phyloP scores from a whole-genome alignment of 164 flowering plant species.

The Stephania cephalantha region DNA sequence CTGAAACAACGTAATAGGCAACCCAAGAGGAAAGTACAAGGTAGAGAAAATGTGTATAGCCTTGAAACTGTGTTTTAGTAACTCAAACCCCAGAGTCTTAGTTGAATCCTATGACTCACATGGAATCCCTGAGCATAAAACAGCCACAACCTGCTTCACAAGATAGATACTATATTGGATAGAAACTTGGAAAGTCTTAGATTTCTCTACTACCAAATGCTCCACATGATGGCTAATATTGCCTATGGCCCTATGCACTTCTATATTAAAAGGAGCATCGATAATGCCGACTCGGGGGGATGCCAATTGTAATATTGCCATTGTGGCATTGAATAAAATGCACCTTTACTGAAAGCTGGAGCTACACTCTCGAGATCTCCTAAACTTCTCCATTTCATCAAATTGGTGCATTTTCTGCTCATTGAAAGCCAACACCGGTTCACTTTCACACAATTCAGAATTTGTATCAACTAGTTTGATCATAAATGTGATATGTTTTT shows the following conservation, averaged over 20 bases:
- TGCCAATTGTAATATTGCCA: not conserved
- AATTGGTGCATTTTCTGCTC: not conserved
- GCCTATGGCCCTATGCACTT: too few species aligned
- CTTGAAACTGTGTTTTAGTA: not conserved
- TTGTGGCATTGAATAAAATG: not conserved
- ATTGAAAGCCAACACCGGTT: not conserved
- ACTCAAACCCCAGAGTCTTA: not conserved
- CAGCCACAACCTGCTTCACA: not conserved
- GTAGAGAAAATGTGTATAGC: not conserved
- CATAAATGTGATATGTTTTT: too few species aligned
- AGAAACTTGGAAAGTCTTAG: not conserved
- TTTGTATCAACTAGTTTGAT: not conserved
- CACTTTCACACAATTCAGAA: not conserved
- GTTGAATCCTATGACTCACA: not conserved
- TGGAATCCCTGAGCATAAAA: not conserved
- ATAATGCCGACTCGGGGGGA: not conserved
- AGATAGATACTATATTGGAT: not conserved
- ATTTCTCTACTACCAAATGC: not conserved
- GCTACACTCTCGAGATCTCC: not conserved
- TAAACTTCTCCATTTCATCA: not conserved
- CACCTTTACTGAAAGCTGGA: not conserved
- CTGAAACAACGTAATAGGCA: not conserved
- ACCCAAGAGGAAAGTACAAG: not conserved
- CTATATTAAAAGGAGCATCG: not conserved
- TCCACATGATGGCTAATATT: not conserved